These are phyloP conservation scores for Botrytis galanthina DNA, from an alignment of 2,329 filamentous ascomycete species.

Conservation along the genomic window DNA sequence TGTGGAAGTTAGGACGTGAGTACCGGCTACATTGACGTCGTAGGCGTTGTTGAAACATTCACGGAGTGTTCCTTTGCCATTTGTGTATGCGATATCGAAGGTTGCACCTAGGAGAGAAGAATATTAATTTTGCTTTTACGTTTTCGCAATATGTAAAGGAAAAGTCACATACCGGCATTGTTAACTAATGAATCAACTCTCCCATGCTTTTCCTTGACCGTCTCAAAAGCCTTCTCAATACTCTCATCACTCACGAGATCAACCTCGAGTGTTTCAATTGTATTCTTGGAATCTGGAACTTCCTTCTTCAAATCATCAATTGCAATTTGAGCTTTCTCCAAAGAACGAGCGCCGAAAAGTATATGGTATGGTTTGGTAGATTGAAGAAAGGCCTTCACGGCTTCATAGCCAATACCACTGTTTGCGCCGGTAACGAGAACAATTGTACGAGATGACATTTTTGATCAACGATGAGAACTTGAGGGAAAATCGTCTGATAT, in stretches of 20 bases:
- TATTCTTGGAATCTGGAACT: conserved; percentile 35
- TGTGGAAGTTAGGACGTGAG: conserved; percentile 36
- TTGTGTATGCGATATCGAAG: conserved; percentile 38
- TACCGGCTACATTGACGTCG: conserved; percentile 39
- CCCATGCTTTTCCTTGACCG: conserved; percentile 23
- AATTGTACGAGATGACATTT: conserved; percentile 28
- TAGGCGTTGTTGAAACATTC: conserved; percentile 33
- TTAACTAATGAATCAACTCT: conserved; percentile 30
- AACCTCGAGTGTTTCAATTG: conserved; percentile 25
- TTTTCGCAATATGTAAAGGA: not conserved
- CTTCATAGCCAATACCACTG: conserved; percentile 45
- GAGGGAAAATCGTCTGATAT: not conserved
- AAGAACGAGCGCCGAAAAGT: conserved; percentile 42
- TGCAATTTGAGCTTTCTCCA: conserved; percentile 40
- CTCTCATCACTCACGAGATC: conserved; percentile 31
- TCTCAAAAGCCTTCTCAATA: conserved; percentile 29
- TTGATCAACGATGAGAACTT: not conserved
- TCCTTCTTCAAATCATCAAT: conserved; percentile 39
- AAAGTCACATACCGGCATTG: conserved; percentile 28
- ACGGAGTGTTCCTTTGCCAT: conserved; percentile 35
- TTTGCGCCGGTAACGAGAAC: conserved; percentile 45
- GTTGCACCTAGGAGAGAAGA: conserved; percentile 20
- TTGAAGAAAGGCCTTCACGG: conserved; percentile 42
- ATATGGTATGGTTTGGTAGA: conserved; percentile 42
- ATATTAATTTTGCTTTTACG: conserved; percentile 1